Percentiles rank a stretch among this genome's conserved stretches.
phyloP scores from a whole-genome alignment of 257 asterid genomes.

The Capsicum rhomboideum region DNA sequence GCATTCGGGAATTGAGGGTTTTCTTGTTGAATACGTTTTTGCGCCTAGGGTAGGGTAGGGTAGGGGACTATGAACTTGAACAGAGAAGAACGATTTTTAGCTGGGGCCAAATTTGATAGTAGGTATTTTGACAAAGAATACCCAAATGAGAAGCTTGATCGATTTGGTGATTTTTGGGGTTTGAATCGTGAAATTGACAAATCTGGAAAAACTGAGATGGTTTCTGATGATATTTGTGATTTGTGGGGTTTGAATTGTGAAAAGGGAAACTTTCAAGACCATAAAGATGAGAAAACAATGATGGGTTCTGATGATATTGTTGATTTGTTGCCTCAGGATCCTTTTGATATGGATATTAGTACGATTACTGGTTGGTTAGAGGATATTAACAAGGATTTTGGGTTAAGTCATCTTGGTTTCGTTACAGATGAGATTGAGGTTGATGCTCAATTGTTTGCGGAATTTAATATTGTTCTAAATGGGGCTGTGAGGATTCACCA shows the following conservation, averaged over 20 bases:
- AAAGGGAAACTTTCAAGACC: neutral
- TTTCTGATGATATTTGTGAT: conserved; percentile 10
- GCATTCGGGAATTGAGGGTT: conserved; percentile 17
- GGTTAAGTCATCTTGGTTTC: conserved; percentile 24
- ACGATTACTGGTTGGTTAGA: conserved; percentile 42
- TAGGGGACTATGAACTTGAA: conserved; percentile 29
- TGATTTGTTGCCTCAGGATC: conserved; percentile 62
- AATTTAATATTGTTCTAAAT: conserved; percentile 30
- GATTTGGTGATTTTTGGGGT: conserved; percentile 15
- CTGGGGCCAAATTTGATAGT: conserved; percentile 17
- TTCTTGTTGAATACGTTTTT: conserved; percentile 3
- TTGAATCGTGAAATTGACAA: conserved; percentile 1
- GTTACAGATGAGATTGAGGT: conserved; percentile 27
- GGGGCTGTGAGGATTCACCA: conserved; percentile 19
- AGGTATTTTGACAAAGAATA: conserved; percentile 18
- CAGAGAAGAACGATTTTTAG: conserved; percentile 18
- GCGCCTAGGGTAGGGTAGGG: neutral
- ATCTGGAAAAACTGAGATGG: conserved; percentile 23
- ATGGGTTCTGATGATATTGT: conserved; percentile 30
- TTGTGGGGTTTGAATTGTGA: conserved; percentile 8
- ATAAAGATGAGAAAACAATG: conserved; percentile 15
- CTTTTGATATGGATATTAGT: conserved; percentile 44
- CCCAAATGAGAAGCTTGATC: conserved; percentile 13
- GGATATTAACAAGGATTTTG: conserved; percentile 26
- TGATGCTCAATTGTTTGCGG: conserved; percentile 20